A percentile compares a stretch with the other conserved stretches of the same genome.
Conservation (phyloP, 2,329 filamentous ascomycete genomes). For the Aspergillus tubingensis region DNA sequence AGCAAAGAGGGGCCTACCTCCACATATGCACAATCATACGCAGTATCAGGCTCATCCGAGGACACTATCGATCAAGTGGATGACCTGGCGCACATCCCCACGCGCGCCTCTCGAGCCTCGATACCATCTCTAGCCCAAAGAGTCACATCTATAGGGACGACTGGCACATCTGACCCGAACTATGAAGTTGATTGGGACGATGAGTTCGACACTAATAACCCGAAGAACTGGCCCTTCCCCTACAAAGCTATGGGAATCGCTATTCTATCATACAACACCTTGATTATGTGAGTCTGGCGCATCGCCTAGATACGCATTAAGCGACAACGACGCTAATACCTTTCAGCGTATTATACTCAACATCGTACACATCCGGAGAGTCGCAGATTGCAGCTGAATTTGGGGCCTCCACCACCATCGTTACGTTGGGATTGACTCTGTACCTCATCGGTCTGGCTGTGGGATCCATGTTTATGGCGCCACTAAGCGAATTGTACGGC, state of each 20-base stretch:
- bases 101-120: constrained; percentile 33
- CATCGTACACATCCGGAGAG: constrained; percentile 73
- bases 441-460: constrained; percentile 74
- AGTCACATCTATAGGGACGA: constrained; percentile 49
- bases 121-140: constrained; percentile 42
- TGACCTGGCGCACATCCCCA: constrained; percentile 31
- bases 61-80: constrained; percentile 29
- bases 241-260: constrained; percentile 59
- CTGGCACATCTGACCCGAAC: constrained; percentile 54
- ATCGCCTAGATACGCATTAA: not conserved
- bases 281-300: constrained; percentile 49
- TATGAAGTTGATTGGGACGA: constrained; percentile 75
- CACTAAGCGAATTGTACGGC: constrained; percentile 56
- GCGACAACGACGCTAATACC: not conserved
- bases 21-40: constrained; percentile 31
- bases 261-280: constrained; percentile 60
- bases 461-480: constrained; percentile 72
- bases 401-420: constrained; percentile 57
- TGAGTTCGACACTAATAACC: constrained; percentile 63
- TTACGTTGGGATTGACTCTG: constrained; percentile 74
- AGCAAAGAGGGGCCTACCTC: constrained; percentile 16
- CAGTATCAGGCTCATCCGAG: constrained; percentile 28
- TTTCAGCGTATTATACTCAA: constrained; percentile 68
- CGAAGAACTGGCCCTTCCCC: constrained; percentile 66
- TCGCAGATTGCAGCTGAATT: constrained; percentile 71